phyloP scores from a whole-genome alignment of 2,329 filamentous ascomycete genomes.

The Fusarium graminum region DNA sequence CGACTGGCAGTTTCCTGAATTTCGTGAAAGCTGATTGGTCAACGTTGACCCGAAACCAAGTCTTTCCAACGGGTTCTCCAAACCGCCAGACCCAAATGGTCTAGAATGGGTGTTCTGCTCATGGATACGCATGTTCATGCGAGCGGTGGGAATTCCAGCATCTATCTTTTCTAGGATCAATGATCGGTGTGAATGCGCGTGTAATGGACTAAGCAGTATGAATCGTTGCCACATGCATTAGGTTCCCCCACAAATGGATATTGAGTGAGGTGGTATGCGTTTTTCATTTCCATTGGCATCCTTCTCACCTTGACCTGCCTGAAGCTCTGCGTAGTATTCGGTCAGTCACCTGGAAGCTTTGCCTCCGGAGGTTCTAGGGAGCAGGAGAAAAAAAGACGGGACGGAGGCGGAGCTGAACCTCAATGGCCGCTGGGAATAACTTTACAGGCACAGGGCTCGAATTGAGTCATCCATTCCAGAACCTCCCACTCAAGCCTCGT shows the following conservation, averaged over 20 bases:
- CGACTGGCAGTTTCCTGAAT: slow-evolving; percentile 31
- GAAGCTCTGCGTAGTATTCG: background rate
- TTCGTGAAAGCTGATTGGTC: slow-evolving; percentile 39
- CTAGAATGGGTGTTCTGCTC: slow-evolving; percentile 31
- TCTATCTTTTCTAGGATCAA: slow-evolving; percentile 27
- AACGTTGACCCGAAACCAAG: slow-evolving; percentile 19
- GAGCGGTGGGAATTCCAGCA: slow-evolving; percentile 28
- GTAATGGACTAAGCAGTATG: slow-evolving; percentile 36
- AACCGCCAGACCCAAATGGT: slow-evolving; percentile 25
- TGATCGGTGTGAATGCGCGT: slow-evolving; percentile 37
- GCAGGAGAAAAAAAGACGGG: slow-evolving; percentile 39
- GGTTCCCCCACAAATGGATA: slow-evolving; percentile 16
- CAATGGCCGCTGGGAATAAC: slow-evolving; percentile 8
- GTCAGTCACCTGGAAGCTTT: slow-evolving; percentile 13
- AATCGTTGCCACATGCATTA: slow-evolving; percentile 36
- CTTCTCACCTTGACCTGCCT: slow-evolving; percentile 3
- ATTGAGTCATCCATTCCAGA: slow-evolving; percentile 48
- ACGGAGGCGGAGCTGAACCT: slow-evolving; percentile 13
- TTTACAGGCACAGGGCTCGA: slow-evolving; percentile 28
- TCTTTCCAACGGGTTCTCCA: slow-evolving; percentile 39
- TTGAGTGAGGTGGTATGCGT: slow-evolving; percentile 7
- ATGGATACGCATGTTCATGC: slow-evolving; percentile 32
- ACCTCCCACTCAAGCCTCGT: slow-evolving; percentile 31
- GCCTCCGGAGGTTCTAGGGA: slow-evolving; percentile 35
- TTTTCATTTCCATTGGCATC: slow-evolving; percentile 1